Base-by-base conservation (phyloP, 352 stramenopile genomes). In the Phytophthora sansomeana region DNA sequence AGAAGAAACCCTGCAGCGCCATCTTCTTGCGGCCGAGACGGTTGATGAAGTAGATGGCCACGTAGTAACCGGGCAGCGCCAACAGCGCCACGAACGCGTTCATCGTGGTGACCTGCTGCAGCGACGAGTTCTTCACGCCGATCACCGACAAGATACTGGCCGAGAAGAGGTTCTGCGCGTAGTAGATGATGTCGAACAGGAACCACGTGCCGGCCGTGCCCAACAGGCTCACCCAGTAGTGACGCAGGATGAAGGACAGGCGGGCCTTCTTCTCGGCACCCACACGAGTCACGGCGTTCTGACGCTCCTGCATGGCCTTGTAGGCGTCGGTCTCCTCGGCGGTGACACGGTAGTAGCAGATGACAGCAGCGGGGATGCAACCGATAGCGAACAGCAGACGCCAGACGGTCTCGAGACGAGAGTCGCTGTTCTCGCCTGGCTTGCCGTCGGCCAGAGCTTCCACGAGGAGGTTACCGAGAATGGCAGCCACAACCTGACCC, bases 111-210 rank as follows among this genome's bases (percentile, higher is more conserved):
- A 85, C 75, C 17, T 74, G 33, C 32, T 81, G 66, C 41, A 90
- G 65, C 9, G 75, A 76, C 26, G 56, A 16, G 28, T 83, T 55
- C 1, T 68, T 24, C n/a, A 85, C 64, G 29, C 78, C 78, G 26
- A 90, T 60, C 13, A 87, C 75, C 26, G 62, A 69, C 13, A 88
- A 38, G 47, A 90, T 85, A n/a, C 65, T 81, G 14, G 78, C 77
- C 9, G 78, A 86, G 58, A 91, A 92, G 17, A 92, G 58, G 44
- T 84, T 86, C 51, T 88, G 77, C 29, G 78, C 80, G 60, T 87
- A 90, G 51, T 89, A 91, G 5, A 89, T 78, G 43, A 93, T 82
- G 65, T 92, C 85, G 59, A 91, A 90, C 17, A 92, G 73, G 67
- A 93, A 91, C 83, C 85, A 93, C 52, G 78, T 80, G 39, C 76